Evolutionary conservation across 1,284 basidiomycete genomes (phyloP).

Genomic region (Rhodotorula sp.): DNA sequence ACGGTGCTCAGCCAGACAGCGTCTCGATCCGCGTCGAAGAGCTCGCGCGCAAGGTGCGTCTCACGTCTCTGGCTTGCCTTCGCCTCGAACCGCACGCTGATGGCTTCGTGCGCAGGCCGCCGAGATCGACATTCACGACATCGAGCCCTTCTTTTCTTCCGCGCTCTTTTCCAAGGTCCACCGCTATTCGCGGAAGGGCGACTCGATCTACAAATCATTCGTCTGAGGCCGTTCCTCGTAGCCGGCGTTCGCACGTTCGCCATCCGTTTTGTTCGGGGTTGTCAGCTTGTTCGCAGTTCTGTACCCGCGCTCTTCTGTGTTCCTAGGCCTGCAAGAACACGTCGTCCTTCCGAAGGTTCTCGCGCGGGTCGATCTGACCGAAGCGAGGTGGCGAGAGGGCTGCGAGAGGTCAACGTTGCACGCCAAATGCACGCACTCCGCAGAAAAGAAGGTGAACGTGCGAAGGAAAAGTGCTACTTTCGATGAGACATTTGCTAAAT

Average conservation of each 20-base stretch:
- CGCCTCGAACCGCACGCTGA: conserved; percentile 64
- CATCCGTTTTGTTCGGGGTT: too few species aligned
- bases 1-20: conserved; percentile 65
- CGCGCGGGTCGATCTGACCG: too few species aligned
- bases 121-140: conserved; percentile 33
- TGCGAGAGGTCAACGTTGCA: too few species aligned
- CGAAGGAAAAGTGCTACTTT: too few species aligned
- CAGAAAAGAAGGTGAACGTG: too few species aligned
- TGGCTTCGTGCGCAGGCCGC: conserved; percentile 18
- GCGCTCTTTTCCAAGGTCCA: conserved; percentile 26
- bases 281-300: too few species aligned
- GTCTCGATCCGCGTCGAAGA: conserved; percentile 45
- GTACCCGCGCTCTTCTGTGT: too few species aligned
- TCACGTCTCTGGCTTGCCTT: background rate
- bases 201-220: conserved; percentile 24
- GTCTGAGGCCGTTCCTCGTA: background rate
- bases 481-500: too few species aligned
- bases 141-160: conserved; percentile 28
- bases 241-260: background rate
- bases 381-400: too few species aligned
- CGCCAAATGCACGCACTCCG: too few species aligned
- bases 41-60: conserved; percentile 66
- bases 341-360: too few species aligned
- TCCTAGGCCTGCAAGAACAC: too few species aligned
- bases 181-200: conserved; percentile 18